A percentile compares a stretch with the other conserved stretches of the same genome.
phyloP scores from a whole-genome alignment of 495 filamentous ascomycete genomes.

The Hypomontagnella monticulosa region DNA sequence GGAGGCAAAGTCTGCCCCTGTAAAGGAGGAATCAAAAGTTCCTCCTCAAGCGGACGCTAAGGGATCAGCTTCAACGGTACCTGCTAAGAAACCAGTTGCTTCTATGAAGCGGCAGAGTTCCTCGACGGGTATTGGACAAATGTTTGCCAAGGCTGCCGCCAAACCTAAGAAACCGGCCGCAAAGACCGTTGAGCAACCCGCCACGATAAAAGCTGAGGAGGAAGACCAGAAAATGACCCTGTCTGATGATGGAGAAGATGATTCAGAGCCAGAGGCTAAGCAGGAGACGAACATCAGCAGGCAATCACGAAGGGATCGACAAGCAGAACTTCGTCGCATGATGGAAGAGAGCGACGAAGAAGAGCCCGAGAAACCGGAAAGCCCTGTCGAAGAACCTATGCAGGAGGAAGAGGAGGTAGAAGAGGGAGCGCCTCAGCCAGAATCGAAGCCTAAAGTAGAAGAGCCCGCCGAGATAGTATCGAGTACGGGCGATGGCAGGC shows the following conservation, averaged over 20 bases:
- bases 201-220: conserved; percentile 46
- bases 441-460: conserved; percentile 54
- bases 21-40: conserved; percentile 51
- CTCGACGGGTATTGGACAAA: conserved; percentile 76
- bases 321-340: conserved; percentile 80
- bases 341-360: conserved; percentile 82
- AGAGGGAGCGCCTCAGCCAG: conserved; percentile 45
- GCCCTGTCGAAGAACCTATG: conserved; percentile 40
- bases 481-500: conserved; percentile 69
- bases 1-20: conserved; percentile 37
- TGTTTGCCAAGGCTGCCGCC: conserved; percentile 83
- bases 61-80: conserved; percentile 40
- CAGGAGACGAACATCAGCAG: conserved; percentile 49
- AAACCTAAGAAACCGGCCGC: conserved; percentile 61
- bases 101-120: conserved; percentile 65
- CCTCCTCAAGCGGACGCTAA: conserved; percentile 39
- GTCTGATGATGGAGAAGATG: conserved; percentile 77
- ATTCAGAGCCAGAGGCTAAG: conserved; percentile 57
- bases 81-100: conserved; percentile 54
- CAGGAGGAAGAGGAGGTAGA: conserved; percentile 52
- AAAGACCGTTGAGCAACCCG: conserved; percentile 52
- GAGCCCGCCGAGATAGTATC: conserved; percentile 64
- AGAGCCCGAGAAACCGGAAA: conserved; percentile 39
- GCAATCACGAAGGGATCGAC: conserved; percentile 72
- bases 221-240: conserved; percentile 70